Percentiles rank a stretch among this genome's conserved stretches.
Evolutionary conservation across 768 basidiomycete genomes (phyloP).

Genomic region (Tephrocybe sp.): DNA sequence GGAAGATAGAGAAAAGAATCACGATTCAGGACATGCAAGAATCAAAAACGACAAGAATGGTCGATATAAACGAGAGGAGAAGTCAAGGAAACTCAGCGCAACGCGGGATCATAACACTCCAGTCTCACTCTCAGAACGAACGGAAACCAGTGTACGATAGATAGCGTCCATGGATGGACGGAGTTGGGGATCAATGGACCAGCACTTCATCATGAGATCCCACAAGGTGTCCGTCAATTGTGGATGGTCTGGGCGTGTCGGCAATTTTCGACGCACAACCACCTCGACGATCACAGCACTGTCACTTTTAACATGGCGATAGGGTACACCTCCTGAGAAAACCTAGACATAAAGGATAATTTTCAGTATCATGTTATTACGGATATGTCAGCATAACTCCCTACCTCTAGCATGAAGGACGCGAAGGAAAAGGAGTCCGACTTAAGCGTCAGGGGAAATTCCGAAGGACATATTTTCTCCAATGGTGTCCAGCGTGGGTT

Average conservation of each 20-base stretch:
- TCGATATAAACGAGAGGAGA: neutral
- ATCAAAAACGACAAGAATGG: too few species aligned
- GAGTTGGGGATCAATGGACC: slow-evolving; percentile 8
- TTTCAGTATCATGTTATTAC: too few species aligned
- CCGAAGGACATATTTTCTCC: slow-evolving; percentile 10
- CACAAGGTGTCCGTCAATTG: slow-evolving; percentile 16
- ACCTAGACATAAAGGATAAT: slow-evolving; percentile 3
- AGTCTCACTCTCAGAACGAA: neutral
- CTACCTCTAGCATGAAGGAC: slow-evolving; percentile 17
- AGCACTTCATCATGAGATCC: slow-evolving; percentile 12
- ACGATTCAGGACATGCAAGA: too few species aligned
- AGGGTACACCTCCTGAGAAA: slow-evolving; percentile 15
- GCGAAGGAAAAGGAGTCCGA: slow-evolving; percentile 18
- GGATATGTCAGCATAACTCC: too few species aligned
- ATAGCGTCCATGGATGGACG: slow-evolving; percentile 17
- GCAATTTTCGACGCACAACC: slow-evolving; percentile 10
- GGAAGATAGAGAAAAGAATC: too few species aligned
- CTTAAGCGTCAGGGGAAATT: slow-evolving; percentile 12
- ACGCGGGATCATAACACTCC: too few species aligned
- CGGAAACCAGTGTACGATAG: neutral
- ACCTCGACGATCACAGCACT: slow-evolving; percentile 19
- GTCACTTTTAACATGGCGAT: slow-evolving; percentile 11
- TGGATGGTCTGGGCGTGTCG: slow-evolving; percentile 10
- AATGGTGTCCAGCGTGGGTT: slow-evolving; percentile 15
- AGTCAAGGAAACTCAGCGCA: too few species aligned